phyloP scores from a whole-genome alignment of 495 filamentous ascomycete genomes.

The Aspergillus hancockii region DNA sequence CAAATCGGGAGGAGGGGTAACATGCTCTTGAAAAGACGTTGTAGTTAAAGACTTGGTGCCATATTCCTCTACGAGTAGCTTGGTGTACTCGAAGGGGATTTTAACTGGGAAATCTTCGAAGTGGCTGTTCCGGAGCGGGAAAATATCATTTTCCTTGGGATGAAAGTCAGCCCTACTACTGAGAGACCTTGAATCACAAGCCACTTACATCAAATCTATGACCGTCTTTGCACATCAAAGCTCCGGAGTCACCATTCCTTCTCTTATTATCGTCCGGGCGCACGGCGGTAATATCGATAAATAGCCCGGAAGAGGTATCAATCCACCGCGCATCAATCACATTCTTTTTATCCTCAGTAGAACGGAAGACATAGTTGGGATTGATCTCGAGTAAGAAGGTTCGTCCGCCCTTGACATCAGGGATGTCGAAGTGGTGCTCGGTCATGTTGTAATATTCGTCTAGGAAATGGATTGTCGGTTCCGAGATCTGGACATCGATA shows the following conservation, averaged over 20 bases:
- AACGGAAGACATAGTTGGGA: conserved; percentile 54
- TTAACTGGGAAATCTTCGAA: conserved; percentile 77
- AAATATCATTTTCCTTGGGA: conserved; percentile 64
- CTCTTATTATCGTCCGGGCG: conserved; percentile 43
- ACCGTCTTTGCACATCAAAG: conserved; percentile 58
- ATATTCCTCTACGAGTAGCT: conserved; percentile 76
- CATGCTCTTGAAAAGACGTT: conserved; percentile 64
- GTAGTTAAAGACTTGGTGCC: conserved; percentile 61
- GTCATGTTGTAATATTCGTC: conserved; percentile 65
- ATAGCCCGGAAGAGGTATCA: conserved; percentile 59
- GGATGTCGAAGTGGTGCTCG: conserved; percentile 53
- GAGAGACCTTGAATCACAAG: not conserved
- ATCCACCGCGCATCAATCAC: conserved; percentile 65
- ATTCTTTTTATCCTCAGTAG: conserved; percentile 48
- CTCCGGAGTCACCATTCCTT: conserved; percentile 32
- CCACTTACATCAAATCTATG: conserved; percentile 52
- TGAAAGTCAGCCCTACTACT: conserved; percentile 13
- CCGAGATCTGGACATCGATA: conserved; percentile 60
- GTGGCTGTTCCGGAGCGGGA: conserved; percentile 71
- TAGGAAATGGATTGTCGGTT: conserved; percentile 56
- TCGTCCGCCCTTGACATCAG: conserved; percentile 40
- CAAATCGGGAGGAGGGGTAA: conserved; percentile 12
- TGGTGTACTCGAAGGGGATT: conserved; percentile 74
- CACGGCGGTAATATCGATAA: conserved; percentile 64
- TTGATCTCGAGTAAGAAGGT: conserved; percentile 62